A percentile compares a stretch with the other conserved stretches of the same genome.
Evolutionary conservation across 768 basidiomycete species (phyloP).

Genomic region (Boletus fagicola): DNA sequence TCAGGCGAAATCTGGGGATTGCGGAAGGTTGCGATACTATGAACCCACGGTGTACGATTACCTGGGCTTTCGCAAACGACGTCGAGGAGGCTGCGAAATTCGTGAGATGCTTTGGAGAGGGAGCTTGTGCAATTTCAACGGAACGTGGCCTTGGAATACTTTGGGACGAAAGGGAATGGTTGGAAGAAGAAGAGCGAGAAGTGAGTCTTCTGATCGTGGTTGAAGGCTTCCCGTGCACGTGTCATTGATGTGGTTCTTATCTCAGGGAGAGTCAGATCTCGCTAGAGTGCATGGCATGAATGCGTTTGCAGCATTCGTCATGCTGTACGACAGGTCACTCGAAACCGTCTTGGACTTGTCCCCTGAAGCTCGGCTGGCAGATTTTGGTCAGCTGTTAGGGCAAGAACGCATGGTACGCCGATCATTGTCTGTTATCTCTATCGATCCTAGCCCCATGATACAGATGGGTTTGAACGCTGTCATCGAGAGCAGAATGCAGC

Average conservation of each 20-base stretch:
- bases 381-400: conserved; percentile 50
- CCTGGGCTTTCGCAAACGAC: conserved; percentile 61
- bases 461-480: conserved; percentile 38
- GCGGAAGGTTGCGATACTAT: conserved; percentile 59
- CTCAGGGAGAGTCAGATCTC: conserved; percentile 61
- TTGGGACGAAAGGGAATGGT: conserved; percentile 65
- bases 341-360: conserved; percentile 54
- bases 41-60: conserved; percentile 40
- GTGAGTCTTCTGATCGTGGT: conserved; percentile 31
- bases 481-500: conserved; percentile 35
- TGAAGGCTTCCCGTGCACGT: conserved; percentile 11
- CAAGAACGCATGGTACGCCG: conserved; percentile 50
- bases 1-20: conserved; percentile 61
- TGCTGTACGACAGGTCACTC: conserved; percentile 54
- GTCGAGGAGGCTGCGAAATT: conserved; percentile 57
- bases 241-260: conserved; percentile 8
- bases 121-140: conserved; percentile 45
- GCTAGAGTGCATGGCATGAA: conserved; percentile 63
- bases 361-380: conserved; percentile 45
- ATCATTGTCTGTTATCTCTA: background rate
- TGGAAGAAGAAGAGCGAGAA: conserved; percentile 55
- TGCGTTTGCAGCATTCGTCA: conserved; percentile 60
- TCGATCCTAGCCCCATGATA: conserved; percentile 9
- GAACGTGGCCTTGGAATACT: conserved; percentile 38
- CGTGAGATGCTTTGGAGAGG: conserved; percentile 57